Conservation (phyloP, 169 alveolate species). For the Plasmodium relictum region DNA sequence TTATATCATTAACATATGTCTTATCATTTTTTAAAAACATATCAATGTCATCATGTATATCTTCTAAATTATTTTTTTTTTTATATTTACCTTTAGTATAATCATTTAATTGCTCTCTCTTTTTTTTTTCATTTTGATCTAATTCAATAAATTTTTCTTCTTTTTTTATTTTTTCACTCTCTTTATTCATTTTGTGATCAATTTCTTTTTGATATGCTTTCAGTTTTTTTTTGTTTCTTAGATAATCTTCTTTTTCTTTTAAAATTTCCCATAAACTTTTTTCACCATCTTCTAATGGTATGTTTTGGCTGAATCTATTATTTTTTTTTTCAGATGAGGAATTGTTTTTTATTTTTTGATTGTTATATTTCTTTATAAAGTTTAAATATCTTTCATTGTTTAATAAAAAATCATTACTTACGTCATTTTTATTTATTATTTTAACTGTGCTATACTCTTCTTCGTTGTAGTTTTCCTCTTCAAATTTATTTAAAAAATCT, state of each 20-base stretch:
- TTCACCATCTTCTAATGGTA: conserved; percentile 14
- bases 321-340: background rate
- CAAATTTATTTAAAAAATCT: conserved; percentile 35
- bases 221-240: conserved; percentile 38
- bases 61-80: background rate
- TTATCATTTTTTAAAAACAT: conserved; percentile 27
- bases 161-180: conserved; percentile 48
- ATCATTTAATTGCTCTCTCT: background rate
- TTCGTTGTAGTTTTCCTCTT: background rate
- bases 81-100: background rate
- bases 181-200: conserved; percentile 33
- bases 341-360: background rate
- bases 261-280: conserved; percentile 70
- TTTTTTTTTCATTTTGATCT: background rate
- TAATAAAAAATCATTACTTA: conserved; percentile 16
- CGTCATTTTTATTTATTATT: conserved; percentile 31
- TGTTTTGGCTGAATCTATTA: conserved; percentile 21
- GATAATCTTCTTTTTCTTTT: conserved; percentile 64
- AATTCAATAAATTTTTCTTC: conserved; percentile 34
- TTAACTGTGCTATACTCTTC: conserved; percentile 46
- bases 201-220: conserved; percentile 48
- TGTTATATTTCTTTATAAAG: conserved; percentile 29
- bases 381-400: conserved; percentile 25
- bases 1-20: conserved; percentile 36
- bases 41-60: conserved; percentile 52